Evolutionary conservation across 177 flowering plant species (phyloP).

Genomic region (Vitis hybrid): DNA sequence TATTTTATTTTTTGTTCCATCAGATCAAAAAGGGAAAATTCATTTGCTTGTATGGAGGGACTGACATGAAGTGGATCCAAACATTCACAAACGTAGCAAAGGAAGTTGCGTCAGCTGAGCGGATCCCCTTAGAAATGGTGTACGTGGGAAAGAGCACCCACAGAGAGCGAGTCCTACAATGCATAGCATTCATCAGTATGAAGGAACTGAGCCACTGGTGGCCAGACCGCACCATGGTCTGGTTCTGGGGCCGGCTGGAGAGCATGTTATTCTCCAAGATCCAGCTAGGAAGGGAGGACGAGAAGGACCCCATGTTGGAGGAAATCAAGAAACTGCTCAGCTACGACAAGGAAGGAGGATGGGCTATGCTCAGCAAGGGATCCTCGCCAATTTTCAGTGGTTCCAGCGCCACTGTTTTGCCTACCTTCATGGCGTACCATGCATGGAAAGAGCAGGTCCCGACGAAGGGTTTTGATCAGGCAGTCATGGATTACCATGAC

Average conservation of each 20-base stretch:
- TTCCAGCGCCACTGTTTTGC: no score
- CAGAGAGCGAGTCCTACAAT: not conserved
- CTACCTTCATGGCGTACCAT: no score
- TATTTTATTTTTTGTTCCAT: not conserved
- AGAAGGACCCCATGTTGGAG: not conserved
- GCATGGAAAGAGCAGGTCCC: no score
- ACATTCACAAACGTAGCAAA: constrained; percentile 1
- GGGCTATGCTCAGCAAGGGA: no score
- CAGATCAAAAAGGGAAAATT: constrained; percentile 2
- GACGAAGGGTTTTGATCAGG: no score
- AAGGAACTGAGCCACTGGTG: constrained; percentile 9
- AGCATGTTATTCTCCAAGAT: constrained; percentile 11
- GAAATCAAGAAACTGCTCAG: not conserved
- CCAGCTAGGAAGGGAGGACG: constrained; percentile 8
- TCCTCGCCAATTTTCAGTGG: no score
- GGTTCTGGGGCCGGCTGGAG: constrained; percentile 7
- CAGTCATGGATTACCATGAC: no score
- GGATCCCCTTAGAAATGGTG: constrained; percentile 6
- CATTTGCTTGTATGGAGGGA: not conserved
- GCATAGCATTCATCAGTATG: not conserved
- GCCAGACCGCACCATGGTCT: not conserved
- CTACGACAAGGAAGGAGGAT: no score
- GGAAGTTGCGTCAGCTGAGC: not conserved
- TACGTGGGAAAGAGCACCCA: constrained; percentile 11
- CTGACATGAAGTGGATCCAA: constrained; percentile 9